Conservation (phyloP, 495 filamentous ascomycete species). For the Trichoderma virens region DNA sequence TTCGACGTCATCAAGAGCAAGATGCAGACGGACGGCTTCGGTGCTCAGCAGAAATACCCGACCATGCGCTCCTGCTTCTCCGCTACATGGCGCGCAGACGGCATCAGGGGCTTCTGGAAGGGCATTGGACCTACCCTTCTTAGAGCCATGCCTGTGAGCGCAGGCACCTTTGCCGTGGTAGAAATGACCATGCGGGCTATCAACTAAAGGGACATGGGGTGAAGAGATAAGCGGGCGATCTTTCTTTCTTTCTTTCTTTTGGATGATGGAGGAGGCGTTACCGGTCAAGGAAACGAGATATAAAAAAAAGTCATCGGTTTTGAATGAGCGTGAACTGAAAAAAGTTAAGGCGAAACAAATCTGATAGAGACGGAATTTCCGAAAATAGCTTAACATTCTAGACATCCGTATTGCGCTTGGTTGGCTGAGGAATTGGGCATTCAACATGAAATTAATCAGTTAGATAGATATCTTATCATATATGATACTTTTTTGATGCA, state of each 20-base stretch:
- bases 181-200: slow-evolving; percentile 58
- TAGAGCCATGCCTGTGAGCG: slow-evolving; percentile 95
- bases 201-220: slow-evolving; percentile 19
- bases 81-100: slow-evolving; percentile 73
- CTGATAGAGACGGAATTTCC: neutral
- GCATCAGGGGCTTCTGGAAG: slow-evolving; percentile 86
- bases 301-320: neutral
- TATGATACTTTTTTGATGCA: too few relatives aligned
- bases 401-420: neutral
- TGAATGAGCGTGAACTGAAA: neutral
- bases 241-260: neutral
- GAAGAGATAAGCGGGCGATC: neutral
- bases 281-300: neutral
- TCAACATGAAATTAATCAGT: neutral
- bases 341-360: neutral
- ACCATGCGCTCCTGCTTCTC: slow-evolving; percentile 85
- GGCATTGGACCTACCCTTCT: slow-evolving; percentile 88
- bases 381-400: slow-evolving; percentile 10
- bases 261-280: neutral
- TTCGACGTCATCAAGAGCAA: slow-evolving; percentile 98
- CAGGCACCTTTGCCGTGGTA: slow-evolving; percentile 87
- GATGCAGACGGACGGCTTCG: slow-evolving; percentile 96
- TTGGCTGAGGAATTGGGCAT: slow-evolving; percentile 11
- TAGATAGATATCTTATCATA: too few relatives aligned
- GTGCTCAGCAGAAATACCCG: slow-evolving; percentile 54